phyloP scores from a whole-genome alignment of 2,329 filamentous ascomycete species.

The Fusarium sp. region DNA sequence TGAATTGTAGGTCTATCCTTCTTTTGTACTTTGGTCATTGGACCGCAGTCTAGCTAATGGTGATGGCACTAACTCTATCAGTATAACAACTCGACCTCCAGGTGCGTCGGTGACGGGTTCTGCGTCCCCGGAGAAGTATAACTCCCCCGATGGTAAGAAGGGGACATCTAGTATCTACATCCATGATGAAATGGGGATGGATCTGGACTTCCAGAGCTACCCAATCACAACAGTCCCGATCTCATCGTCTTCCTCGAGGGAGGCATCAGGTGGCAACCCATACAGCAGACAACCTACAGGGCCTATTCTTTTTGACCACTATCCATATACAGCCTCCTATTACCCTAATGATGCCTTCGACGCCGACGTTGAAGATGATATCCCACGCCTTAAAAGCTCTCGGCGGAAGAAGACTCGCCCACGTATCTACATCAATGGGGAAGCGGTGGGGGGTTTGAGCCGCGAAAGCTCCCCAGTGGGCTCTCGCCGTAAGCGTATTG shows the following conservation, averaged over 20 bases:
- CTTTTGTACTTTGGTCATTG: constrained; percentile 7
- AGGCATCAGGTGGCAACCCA: neutral
- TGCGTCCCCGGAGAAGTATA: neutral
- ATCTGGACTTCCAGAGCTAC: constrained; percentile 48
- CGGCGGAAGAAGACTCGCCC: neutral
- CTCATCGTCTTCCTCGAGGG: neutral
- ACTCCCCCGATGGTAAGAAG: constrained; percentile 35
- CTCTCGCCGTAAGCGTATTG: constrained; percentile 56
- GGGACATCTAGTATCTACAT: constrained; percentile 53
- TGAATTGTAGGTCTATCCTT: constrained; percentile 60
- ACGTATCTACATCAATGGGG: neutral
- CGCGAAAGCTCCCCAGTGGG: neutral
- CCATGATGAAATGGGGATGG: constrained; percentile 53
- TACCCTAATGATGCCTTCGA: neutral
- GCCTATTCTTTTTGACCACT: neutral
- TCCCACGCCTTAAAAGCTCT: neutral
- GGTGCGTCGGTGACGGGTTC: neutral
- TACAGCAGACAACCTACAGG: neutral
- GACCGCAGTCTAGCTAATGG: neutral
- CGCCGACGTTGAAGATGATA: neutral
- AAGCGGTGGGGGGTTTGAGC: neutral
- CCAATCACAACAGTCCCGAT: constrained; percentile 9
- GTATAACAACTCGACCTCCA: neutral
- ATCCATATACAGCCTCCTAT: neutral
- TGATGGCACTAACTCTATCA: neutral